A percentile compares a stretch with the other conserved stretches of the same genome.
Conservation (phyloP, 441 rosid genomes). For the Mallotus repandus region DNA sequence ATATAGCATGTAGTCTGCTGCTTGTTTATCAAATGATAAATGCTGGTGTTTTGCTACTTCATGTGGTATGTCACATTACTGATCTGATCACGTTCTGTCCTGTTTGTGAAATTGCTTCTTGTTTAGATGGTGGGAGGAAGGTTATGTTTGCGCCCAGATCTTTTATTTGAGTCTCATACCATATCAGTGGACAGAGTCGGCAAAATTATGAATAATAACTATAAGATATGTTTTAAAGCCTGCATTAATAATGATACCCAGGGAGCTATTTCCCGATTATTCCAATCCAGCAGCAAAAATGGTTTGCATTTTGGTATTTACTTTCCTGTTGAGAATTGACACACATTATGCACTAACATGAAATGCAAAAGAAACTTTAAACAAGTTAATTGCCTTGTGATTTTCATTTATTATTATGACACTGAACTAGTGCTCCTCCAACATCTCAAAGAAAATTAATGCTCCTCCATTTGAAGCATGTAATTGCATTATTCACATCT, state of each 20-base stretch:
- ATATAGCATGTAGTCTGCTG: background rate
- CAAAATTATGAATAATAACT: no score
- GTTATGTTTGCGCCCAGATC: no score
- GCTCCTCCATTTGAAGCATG: background rate
- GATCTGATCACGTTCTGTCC: background rate
- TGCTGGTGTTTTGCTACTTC: background rate
- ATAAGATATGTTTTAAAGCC: no score
- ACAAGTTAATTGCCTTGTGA: background rate
- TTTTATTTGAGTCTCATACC: no score
- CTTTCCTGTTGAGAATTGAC: no score
- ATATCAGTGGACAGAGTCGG: no score
- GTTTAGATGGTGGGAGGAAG: no score
- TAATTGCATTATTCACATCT: constrained; percentile 13
- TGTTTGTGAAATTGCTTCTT: background rate
- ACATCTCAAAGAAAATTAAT: background rate
- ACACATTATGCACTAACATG: no score
- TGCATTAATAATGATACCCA: no score
- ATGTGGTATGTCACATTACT: background rate
- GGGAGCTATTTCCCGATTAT: no score
- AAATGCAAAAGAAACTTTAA: background rate
- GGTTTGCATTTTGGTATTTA: no score
- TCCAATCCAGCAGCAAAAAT: no score
- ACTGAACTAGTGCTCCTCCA: background rate
- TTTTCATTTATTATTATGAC: background rate
- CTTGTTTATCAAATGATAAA: background rate